Percentiles rank a stretch among this genome's conserved stretches.
phyloP scores from a whole-genome alignment of 495 filamentous ascomycete genomes.

The Aspergillus haitiensis region DNA sequence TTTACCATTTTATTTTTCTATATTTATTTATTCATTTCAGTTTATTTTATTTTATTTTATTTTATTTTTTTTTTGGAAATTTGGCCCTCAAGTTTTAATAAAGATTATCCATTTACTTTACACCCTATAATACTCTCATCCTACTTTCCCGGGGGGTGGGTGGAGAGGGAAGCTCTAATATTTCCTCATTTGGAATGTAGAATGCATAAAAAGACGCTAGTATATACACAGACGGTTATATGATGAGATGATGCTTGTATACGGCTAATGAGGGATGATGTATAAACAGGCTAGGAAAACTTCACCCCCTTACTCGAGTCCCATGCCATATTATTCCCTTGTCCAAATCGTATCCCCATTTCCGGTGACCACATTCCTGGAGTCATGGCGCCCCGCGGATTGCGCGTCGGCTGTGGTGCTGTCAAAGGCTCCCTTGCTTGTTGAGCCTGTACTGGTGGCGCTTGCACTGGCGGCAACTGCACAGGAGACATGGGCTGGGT shows the following conservation, averaged over 20 bases:
- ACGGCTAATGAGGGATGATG: neutral
- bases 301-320: conserved; percentile 62
- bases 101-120: no score
- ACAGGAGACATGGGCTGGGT: conserved; percentile 27
- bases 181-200: no score
- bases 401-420: conserved; percentile 55
- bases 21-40: no score
- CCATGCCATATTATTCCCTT: conserved; percentile 45
- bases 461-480: conserved; percentile 6
- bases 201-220: no score
- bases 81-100: neutral
- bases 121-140: no score
- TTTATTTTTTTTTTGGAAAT: neutral
- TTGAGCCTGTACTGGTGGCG: conserved; percentile 30
- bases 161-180: no score
- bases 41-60: no score
- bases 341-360: conserved; percentile 73
- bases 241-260: no score
- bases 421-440: conserved; percentile 43
- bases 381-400: conserved; percentile 55
- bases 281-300: conserved; percentile 49
- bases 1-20: conserved; percentile 1
- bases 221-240: no score
- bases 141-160: no score
- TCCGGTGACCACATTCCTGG: conserved; percentile 75